Evolutionary conservation across 208 protist species (phyloP), one percentile per base, ranked within the genome.

Genomic region (Acanthamoeba culbertsoni): DNA sequence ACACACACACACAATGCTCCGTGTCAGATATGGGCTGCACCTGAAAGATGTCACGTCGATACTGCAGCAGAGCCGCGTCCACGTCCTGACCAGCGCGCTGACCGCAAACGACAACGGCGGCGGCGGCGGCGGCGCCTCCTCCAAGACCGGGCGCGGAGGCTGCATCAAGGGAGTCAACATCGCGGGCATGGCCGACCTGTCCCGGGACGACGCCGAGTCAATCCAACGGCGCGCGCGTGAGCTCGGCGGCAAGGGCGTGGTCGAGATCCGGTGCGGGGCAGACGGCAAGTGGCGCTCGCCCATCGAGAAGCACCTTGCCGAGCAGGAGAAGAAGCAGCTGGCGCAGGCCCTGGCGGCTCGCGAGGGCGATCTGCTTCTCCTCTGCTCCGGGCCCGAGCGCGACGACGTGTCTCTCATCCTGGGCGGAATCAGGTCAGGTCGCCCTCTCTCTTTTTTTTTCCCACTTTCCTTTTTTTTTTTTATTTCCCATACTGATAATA

Each of bases 261-360:
- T 65, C 45, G 42, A 89, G 45, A 46, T 53, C 33, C 45, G 71
- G 18, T 51, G 42, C 51, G 37, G 37, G 26, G 33, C 20, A 0
- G n/a, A 37, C 6, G 46, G 35, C 23, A 68, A 93, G 40, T 95
- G 94, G 94, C 90, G 93, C 28, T 93, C 86, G 53, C 31, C 55
- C 23, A 57, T 95, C 23, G 62, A 33, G 14, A 94, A 93, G 48
- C 59, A 43, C 57, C 18, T 95, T 0, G 33, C 40, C 18, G 0
- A 23, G 42, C 0, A 20, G 5, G 88, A 91, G 31, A 59, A 86
- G 48, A 16, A 62, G 16, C 4, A 45, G 57, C n/a, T 94, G 20
- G 63, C 31, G 1, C 35, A 59, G 10, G 37, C 5, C n/a, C 31
- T 95, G 1, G 0, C n/a, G 1, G 31, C 82, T 10, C 57, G 91